Percentiles rank a stretch among this genome's conserved stretches.
These are phyloP conservation scores for Capronia americana DNA, from an alignment of 2,329 filamentous ascomycete species.

Conservation along the genomic window DNA sequence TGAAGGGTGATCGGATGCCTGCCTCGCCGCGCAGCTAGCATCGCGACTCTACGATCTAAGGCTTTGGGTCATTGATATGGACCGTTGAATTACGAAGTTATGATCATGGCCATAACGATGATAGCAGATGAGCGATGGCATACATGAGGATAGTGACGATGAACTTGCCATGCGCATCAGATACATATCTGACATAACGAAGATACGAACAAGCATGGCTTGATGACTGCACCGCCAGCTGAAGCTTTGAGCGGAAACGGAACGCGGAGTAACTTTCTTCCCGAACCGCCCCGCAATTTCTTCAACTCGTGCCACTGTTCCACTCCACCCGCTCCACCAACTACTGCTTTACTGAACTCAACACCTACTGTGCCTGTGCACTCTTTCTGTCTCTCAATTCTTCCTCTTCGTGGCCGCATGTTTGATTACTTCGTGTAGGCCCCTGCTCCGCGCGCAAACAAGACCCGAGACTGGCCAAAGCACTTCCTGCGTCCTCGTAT, in stretches of 20 bases:
- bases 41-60: neutral
- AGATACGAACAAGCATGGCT: neutral
- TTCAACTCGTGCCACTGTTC: too few relatives aligned
- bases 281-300: neutral
- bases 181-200: neutral
- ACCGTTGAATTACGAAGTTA: neutral
- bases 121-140: neutral
- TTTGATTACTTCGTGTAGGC: neutral
- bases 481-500: conserved; percentile 15
- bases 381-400: neutral
- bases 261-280: neutral
- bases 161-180: neutral
- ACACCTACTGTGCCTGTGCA: neutral
- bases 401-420: neutral
- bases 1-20: neutral
- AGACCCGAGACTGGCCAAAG: neutral
- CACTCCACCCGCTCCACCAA: neutral
- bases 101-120: neutral
- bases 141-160: neutral
- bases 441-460: neutral
- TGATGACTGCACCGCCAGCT: neutral
- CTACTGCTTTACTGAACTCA: neutral
- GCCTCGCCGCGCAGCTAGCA: neutral
- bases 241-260: neutral
- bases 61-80: neutral